Evolutionary conservation across 2,329 filamentous ascomycete genomes (phyloP).

Genomic region (Trichoderma koningiopsis): DNA sequence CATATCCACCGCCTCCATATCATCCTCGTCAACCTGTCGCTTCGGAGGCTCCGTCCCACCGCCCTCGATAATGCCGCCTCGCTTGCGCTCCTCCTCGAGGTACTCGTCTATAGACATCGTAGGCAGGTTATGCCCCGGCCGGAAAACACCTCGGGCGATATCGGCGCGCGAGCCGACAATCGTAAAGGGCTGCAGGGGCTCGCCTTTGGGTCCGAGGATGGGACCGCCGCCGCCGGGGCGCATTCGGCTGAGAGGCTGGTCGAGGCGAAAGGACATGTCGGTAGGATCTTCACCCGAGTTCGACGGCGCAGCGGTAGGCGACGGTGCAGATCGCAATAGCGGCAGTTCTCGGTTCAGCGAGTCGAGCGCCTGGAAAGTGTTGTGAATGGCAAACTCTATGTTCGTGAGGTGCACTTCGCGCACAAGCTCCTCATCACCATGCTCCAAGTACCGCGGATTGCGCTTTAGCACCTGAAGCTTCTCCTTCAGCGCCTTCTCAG

Average conservation of each 20-base stretch:
- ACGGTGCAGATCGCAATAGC: slow-evolving; percentile 75
- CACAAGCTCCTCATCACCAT: slow-evolving; percentile 81
- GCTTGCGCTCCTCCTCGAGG: slow-evolving; percentile 81
- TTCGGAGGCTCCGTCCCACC: slow-evolving; percentile 76
- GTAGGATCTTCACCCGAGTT: slow-evolving; percentile 36
- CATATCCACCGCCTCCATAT: slow-evolving; percentile 81
- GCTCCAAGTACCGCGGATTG: slow-evolving; percentile 55
- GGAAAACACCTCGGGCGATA: slow-evolving; percentile 79
- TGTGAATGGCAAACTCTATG: slow-evolving; percentile 71
- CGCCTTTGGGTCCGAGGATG: slow-evolving; percentile 75
- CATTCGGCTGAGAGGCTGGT: slow-evolving; percentile 60
- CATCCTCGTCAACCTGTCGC: slow-evolving; percentile 83
- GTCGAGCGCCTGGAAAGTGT: slow-evolving; percentile 85
- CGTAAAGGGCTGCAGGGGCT: slow-evolving; percentile 88
- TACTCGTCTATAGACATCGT: slow-evolving; percentile 99
- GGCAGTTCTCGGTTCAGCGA: slow-evolving; percentile 81
- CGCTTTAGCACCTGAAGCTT: slow-evolving; percentile 66
- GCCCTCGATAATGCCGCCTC: slow-evolving; percentile 88
- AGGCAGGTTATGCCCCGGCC: slow-evolving; percentile 86
- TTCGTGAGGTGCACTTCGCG: slow-evolving; percentile 78
- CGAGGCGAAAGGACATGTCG: slow-evolving; percentile 69
- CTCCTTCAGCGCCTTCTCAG: slow-evolving; percentile 82
- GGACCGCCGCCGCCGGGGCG: slow-evolving; percentile 62
- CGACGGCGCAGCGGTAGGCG: slow-evolving; percentile 44
- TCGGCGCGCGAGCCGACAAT: slow-evolving; percentile 76